These are phyloP conservation scores for Buxus sempervirens DNA, from an alignment of 164 flowering plant species.

Conservation along the genomic window DNA sequence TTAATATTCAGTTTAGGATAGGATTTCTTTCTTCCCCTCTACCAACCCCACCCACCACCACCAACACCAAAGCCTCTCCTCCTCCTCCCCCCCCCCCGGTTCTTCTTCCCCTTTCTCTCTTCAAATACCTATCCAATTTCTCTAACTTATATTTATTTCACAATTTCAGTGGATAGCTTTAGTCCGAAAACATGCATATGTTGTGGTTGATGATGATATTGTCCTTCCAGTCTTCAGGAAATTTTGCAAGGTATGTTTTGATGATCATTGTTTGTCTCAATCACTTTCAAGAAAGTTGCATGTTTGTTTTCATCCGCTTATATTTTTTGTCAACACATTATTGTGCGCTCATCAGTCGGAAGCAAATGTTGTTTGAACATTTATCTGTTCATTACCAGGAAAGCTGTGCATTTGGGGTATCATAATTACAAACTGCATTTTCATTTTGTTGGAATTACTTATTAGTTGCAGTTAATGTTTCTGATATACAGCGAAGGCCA, in stretches of 20 bases:
- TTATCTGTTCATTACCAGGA: not conserved
- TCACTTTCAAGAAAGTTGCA: not conserved
- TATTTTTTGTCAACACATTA: not conserved
- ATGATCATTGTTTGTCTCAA: not conserved
- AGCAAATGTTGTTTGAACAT: not conserved
- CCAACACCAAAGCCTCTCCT: no score
- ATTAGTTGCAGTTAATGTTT: slow-evolving; percentile 10
- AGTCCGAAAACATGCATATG: slow-evolving; percentile 67
- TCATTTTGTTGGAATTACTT: not conserved
- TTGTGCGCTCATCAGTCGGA: not conserved
- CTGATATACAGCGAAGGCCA: slow-evolving; percentile 69
- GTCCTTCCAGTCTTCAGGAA: slow-evolving; percentile 63
- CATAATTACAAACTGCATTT: not conserved
- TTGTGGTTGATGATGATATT: slow-evolving; percentile 64
- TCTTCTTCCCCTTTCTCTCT: no score
- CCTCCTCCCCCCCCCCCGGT: no score
- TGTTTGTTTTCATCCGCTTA: not conserved
- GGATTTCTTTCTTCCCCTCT: not conserved
- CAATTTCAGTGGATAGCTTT: slow-evolving; percentile 79
- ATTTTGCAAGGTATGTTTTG: slow-evolving; percentile 69
- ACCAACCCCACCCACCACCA: no score
- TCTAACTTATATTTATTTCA: slow-evolving; percentile 6
- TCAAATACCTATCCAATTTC: not conserved
- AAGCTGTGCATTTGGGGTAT: not conserved
- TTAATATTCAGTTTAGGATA: not conserved